Percentiles rank a stretch among this genome's conserved stretches.
Evolutionary conservation across 768 basidiomycete genomes (phyloP).

Genomic region (Lactarius indigo): DNA sequence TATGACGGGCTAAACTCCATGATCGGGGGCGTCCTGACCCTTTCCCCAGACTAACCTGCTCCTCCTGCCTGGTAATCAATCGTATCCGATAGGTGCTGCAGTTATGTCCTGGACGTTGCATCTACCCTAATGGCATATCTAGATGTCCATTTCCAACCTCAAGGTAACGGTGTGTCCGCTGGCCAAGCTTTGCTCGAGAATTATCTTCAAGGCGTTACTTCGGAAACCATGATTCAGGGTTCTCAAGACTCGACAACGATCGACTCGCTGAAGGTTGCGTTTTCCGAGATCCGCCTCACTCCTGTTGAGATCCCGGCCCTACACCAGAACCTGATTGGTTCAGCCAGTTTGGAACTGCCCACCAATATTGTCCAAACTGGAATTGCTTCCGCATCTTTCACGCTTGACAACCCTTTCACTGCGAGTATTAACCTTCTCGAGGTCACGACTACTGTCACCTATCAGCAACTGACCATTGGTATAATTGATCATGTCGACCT

Average conservation of each 20-base stretch:
- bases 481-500: constrained; percentile 53
- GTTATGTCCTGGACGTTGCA: background rate
- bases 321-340: constrained; percentile 56
- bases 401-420: constrained; percentile 65
- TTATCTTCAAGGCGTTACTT: constrained; percentile 61
- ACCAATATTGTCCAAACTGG: constrained; percentile 58
- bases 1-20: constrained; percentile 28
- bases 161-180: constrained; percentile 48
- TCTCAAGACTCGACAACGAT: constrained; percentile 54
- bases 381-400: constrained; percentile 54
- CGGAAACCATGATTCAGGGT: constrained; percentile 54
- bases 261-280: constrained; percentile 54
- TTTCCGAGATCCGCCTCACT: constrained; percentile 56
- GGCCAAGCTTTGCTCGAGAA: constrained; percentile 59
- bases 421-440: constrained; percentile 63
- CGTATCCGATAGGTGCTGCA: constrained; percentile 50
- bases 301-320: constrained; percentile 64
- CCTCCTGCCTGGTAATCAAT: constrained; percentile 54
- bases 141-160: constrained; percentile 62
- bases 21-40: background rate
- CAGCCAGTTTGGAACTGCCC: constrained; percentile 57
- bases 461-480: constrained; percentile 53
- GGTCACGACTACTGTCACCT: constrained; percentile 52
- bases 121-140: background rate
- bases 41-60: constrained; percentile 46